Evolutionary conservation across 2,329 filamentous ascomycete genomes (phyloP), one percentile per base, ranked within the genome.

Genomic region (Talaromyces sp.): DNA sequence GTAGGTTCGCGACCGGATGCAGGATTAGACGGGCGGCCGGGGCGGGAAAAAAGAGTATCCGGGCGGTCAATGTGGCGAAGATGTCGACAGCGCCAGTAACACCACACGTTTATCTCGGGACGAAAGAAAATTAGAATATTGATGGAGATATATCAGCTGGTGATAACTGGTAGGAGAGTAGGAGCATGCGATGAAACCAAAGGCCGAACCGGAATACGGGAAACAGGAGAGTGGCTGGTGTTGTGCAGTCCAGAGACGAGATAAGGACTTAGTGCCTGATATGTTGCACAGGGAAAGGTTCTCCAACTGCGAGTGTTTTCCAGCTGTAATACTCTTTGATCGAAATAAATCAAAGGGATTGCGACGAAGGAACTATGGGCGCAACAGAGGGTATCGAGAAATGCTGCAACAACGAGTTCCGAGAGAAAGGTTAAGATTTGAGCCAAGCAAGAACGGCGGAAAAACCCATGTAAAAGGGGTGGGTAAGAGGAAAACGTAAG

Each of bases 1-100:
- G 39, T 33, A 43, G 21, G 28, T 43, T 35, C 39, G 52, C 52
- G 52, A 54, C 52, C 39, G 52, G 67, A 65, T 63, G 65, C 60
- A 65, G 62, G 64, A 60, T 60, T 57, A 53, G 55, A 21, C 56
- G 22, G 37, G n/a, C 25, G 8, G 22, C 13, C 45, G 45, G 51
- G 39, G 31, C 19, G 40, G 53, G 40, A 36, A 55, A 46, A 55
- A 55, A 28, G 40, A 37, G 40, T 11, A 9, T 22, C 53, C 40
- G 52, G 25, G 40, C 31, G 40, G 40, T 46, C 31, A 17, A 37
- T 22, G 40, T 55, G 53, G 53, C 52, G 41, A 43, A 8, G 15
- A 46, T 25, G 36, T 40, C 22, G 36, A 40, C 45, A 48, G n/a
- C 45, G 9, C 35, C 28, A 31, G 11, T 31, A 43, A 15, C 36